These are phyloP conservation scores for Colletotrichum destructivum DNA, from an alignment of 2,329 filamentous ascomycete species.

Conservation along the genomic window DNA sequence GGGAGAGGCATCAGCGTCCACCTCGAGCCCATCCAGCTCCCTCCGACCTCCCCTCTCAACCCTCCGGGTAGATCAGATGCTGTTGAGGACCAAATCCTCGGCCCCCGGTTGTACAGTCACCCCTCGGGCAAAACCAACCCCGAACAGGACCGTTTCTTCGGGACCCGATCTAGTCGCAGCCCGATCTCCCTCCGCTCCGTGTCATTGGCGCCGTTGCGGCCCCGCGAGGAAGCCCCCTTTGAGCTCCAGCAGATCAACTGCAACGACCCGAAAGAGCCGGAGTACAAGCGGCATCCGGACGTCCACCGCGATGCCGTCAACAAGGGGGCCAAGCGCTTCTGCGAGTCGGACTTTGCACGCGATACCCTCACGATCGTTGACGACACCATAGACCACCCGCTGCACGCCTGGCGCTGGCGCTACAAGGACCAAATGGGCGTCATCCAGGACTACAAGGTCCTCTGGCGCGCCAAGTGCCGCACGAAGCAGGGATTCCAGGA, in stretches of 20 bases:
- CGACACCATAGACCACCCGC: slow-evolving; percentile 1
- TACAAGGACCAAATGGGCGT: background rate
- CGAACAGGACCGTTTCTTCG: background rate
- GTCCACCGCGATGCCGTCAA: background rate
- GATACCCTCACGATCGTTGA: slow-evolving; percentile 5
- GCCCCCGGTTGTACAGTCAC: background rate
- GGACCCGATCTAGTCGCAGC: background rate
- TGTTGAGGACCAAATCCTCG: background rate
- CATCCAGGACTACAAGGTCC: slow-evolving; percentile 5
- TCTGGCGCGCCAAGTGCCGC: slow-evolving; percentile 5
- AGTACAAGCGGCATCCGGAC: background rate
- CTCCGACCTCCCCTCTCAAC: background rate
- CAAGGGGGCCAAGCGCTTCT: background rate
- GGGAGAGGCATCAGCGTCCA: too few relatives aligned
- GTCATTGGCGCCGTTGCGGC: background rate
- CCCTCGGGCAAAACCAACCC: background rate
- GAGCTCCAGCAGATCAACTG: background rate
- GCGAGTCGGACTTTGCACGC: background rate
- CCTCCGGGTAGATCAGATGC: background rate
- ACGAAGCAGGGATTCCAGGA: background rate
- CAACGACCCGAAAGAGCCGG: background rate
- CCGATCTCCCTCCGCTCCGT: slow-evolving; percentile 49
- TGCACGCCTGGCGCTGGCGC: slow-evolving; percentile 8
- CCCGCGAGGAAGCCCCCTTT: background rate
- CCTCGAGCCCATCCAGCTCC: background rate